These are phyloP conservation scores for Leccinum pallidistipes DNA, from an alignment of 1,284 basidiomycete species.

Conservation along the genomic window DNA sequence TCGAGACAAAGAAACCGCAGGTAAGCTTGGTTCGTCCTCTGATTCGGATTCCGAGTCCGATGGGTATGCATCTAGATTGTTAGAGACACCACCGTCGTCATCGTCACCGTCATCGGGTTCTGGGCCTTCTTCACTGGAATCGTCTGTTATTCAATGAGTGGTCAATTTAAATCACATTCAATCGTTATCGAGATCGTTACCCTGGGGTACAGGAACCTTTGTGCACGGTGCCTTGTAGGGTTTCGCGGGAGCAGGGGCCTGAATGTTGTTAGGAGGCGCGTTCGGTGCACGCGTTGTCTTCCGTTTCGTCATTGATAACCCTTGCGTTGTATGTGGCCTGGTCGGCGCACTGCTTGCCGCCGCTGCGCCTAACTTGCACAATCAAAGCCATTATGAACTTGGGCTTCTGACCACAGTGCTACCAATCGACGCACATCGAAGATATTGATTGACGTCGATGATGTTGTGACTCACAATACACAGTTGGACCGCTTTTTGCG, in stretches of 20 bases:
- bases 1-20: conserved; percentile 8
- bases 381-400: conserved; percentile 33
- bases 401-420: conserved; percentile 37
- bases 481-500: conserved; percentile 22
- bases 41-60: conserved; percentile 31
- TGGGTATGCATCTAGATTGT: conserved; percentile 36
- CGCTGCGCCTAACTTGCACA: conserved; percentile 36
- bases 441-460: conserved; percentile 27
- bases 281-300: conserved; percentile 14
- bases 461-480: conserved; percentile 29
- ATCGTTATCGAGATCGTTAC: conserved; percentile 22
- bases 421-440: conserved; percentile 26
- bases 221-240: conserved; percentile 11
- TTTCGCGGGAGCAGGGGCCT: conserved; percentile 8
- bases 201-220: conserved; percentile 21
- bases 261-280: conserved; percentile 9
- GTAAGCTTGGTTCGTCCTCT: conserved; percentile 22
- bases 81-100: conserved; percentile 19
- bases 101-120: conserved; percentile 16
- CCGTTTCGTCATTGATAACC: conserved; percentile 19
- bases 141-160: conserved; percentile 14
- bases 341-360: conserved; percentile 18
- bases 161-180: conserved; percentile 13
- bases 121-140: conserved; percentile 8
- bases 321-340: conserved; percentile 18